phyloP scores from a whole-genome alignment of 2,329 filamentous ascomycete species.

The Aspergillus viridinutans region DNA sequence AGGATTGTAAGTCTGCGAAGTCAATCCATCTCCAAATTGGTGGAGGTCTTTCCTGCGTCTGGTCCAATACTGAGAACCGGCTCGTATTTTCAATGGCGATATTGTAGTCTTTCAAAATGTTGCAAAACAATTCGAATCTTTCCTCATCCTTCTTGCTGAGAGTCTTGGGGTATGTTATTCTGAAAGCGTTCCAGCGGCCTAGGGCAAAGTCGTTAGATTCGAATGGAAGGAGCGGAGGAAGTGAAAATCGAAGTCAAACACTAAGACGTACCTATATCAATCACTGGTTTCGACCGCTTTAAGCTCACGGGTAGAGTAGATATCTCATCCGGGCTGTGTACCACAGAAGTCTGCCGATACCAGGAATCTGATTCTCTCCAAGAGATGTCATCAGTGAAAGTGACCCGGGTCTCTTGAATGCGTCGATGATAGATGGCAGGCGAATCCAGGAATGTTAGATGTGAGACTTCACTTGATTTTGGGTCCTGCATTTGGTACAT shows the following conservation, averaged over 20 bases:
- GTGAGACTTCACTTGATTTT: slow-evolving; percentile 17
- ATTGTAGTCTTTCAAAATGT: slow-evolving; percentile 68
- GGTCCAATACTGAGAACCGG: slow-evolving; percentile 40
- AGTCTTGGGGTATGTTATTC: slow-evolving; percentile 44
- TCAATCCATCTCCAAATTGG: slow-evolving; percentile 42
- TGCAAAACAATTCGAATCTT: slow-evolving; percentile 44
- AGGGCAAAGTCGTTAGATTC: slow-evolving; percentile 3
- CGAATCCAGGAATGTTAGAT: slow-evolving; percentile 39
- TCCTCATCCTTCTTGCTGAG: slow-evolving; percentile 22
- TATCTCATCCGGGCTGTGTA: slow-evolving; percentile 40
- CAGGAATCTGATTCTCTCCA: slow-evolving; percentile 58
- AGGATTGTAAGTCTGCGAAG: slow-evolving; percentile 19
- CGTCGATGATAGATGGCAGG: slow-evolving; percentile 46
- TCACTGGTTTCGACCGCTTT: slow-evolving; percentile 47
- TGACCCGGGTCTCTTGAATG: slow-evolving; percentile 29
- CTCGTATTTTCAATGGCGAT: slow-evolving; percentile 49
- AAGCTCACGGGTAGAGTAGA: slow-evolving; percentile 41
- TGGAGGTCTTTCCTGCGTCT: slow-evolving; percentile 14
- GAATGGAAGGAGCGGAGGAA: background rate
- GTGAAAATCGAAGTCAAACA: background rate
- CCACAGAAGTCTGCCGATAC: slow-evolving; percentile 62
- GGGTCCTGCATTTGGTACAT: slow-evolving; percentile 31
- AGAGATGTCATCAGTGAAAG: slow-evolving; percentile 39
- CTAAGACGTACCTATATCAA: slow-evolving; percentile 53
- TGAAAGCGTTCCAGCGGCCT: slow-evolving; percentile 62